Conservation (phyloP, 2,329 filamentous ascomycete genomes). For the Sclerotiophoma versabilis region DNA sequence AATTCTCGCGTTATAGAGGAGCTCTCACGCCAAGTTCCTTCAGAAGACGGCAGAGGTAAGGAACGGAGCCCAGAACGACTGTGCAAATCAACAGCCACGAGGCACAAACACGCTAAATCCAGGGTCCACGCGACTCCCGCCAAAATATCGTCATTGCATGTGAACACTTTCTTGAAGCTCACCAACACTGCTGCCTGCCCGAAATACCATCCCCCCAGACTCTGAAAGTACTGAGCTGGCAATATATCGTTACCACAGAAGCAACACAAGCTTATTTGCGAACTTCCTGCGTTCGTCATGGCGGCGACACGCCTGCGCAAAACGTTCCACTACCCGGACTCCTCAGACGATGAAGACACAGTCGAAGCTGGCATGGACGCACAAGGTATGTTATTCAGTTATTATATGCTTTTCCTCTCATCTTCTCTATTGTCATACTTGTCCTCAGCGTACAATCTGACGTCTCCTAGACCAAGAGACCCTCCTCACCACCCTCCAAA, state of each 20-base stretch:
- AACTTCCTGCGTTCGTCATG: slow-evolving; percentile 41
- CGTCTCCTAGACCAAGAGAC: slow-evolving; percentile 37
- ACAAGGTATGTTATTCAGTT: slow-evolving; percentile 64
- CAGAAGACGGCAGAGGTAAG: no score
- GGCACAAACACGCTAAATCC: slow-evolving; percentile 17
- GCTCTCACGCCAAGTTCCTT: no score
- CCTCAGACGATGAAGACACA: slow-evolving; percentile 61
- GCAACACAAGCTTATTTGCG: no score
- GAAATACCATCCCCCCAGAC: slow-evolving; percentile 6
- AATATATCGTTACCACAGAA: background rate
- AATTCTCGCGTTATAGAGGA: no score
- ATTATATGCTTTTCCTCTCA: background rate
- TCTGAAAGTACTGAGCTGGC: no score
- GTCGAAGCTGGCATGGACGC: slow-evolving; percentile 74
- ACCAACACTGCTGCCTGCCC: slow-evolving; percentile 17
- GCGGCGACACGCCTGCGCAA: slow-evolving; percentile 71
- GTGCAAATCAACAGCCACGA: background rate
- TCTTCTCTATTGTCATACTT: background rate
- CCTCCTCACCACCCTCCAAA: slow-evolving; percentile 38
- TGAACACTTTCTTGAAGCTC: slow-evolving; percentile 8
- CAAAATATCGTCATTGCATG: slow-evolving; percentile 29
- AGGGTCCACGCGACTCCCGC: slow-evolving; percentile 22
- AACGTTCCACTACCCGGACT: slow-evolving; percentile 77
- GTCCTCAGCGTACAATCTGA: background rate
- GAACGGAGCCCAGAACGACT: background rate